Evolutionary conservation across 306 rosid genomes (phyloP).

Genomic region (Alnus rubra): DNA sequence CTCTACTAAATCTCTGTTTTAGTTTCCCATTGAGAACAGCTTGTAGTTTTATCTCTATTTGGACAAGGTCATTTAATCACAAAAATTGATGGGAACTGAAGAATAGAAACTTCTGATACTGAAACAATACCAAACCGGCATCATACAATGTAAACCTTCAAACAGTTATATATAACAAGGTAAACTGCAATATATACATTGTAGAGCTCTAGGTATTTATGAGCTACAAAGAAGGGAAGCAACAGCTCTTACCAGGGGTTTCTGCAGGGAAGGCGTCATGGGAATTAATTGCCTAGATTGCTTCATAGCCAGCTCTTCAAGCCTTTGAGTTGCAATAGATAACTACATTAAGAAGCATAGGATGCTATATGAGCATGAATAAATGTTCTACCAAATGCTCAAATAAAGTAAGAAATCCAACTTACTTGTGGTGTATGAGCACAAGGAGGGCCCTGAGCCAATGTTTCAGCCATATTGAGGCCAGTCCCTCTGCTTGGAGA

Average conservation of each 20-base stretch:
- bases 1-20: background rate
- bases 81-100: background rate
- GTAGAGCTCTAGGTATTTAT: background rate
- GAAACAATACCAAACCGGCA: background rate
- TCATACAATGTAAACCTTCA: background rate
- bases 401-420: constrained; percentile 7
- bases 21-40: background rate
- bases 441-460: constrained; percentile 28
- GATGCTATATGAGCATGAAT: background rate
- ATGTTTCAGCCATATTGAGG: constrained; percentile 39
- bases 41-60: no score
- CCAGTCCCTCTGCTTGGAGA: constrained; percentile 11
- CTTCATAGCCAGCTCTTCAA: constrained; percentile 38
- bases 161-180: background rate
- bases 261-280: constrained; percentile 29
- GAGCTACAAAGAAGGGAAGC: constrained; percentile 6
- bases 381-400: constrained; percentile 8
- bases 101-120: background rate
- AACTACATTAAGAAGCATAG: constrained; percentile 27
- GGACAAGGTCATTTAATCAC: background rate
- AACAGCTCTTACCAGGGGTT: constrained; percentile 28
- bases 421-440: constrained; percentile 36
- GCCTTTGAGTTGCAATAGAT: constrained; percentile 26
- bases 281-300: constrained; percentile 42
- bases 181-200: background rate